Conservation (phyloP, 2,329 filamentous ascomycete species). For the Berkeleyomyces rouxiae region DNA sequence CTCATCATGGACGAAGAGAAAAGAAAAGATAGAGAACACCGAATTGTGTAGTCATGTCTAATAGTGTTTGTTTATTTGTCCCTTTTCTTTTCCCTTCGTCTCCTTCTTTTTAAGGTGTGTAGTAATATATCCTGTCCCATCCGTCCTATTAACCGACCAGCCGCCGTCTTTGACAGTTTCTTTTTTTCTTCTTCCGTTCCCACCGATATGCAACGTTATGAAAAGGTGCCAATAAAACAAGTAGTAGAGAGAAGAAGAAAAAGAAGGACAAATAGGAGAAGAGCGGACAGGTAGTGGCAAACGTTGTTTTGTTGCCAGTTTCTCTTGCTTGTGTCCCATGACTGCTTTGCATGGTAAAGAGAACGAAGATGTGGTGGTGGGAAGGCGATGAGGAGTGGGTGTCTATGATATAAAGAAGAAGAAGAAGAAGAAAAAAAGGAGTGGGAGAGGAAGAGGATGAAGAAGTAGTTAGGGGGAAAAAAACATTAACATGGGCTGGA, state of each 20-base stretch:
- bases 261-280: not conserved
- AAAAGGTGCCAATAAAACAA: not conserved
- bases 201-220: not conserved
- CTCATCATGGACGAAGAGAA: not conserved
- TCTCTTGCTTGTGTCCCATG: too few species aligned
- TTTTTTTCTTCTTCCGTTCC: not conserved
- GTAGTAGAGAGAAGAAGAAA: not conserved
- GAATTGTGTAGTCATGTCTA: not conserved
- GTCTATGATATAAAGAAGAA: not conserved
- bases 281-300: not conserved
- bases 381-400: not conserved
- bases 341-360: not conserved
- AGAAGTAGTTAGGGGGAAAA: not conserved
- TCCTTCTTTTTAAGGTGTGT: not conserved
- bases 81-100: not conserved
- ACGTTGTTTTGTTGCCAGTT: too few species aligned
- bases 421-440: not conserved
- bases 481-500: slow-evolving; percentile 7
- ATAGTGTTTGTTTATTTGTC: not conserved
- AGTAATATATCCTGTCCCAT: not conserved
- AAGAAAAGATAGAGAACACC: not conserved
- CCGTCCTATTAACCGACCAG: not conserved
- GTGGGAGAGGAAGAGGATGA: not conserved
- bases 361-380: not conserved
- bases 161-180: not conserved